Evolutionary conservation across 1,139 yeast species (phyloP).

Genomic region (Hemisphaericaspora lyxosophila): DNA sequence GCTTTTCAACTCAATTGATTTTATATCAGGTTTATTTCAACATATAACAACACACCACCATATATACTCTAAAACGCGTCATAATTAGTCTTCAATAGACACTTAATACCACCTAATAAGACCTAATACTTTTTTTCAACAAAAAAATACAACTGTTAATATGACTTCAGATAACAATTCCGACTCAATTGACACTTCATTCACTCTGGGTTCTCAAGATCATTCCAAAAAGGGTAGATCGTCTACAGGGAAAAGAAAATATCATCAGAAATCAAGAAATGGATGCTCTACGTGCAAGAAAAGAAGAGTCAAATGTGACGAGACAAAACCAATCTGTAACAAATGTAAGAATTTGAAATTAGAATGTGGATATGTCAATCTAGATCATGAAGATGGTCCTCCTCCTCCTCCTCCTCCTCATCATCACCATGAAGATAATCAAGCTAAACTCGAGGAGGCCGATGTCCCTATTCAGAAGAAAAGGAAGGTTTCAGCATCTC

Average conservation of each 20-base stretch:
- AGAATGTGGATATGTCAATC: constrained; percentile 59
- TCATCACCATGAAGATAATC: neutral
- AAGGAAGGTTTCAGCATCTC: constrained; percentile 8
- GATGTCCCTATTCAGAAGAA: constrained; percentile 7
- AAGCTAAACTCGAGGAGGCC: neutral
- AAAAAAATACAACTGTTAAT: neutral
- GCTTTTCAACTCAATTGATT: neutral
- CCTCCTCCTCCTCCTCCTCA: too few species aligned
- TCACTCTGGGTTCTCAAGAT: neutral
- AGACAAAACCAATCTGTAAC: constrained; percentile 71
- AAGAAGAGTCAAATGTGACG: constrained; percentile 92
- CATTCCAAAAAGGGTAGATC: constrained; percentile 14
- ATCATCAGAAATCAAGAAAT: constrained; percentile 80
- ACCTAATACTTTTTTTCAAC: neutral
- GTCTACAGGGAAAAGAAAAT: constrained; percentile 57
- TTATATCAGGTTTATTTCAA: too few species aligned
- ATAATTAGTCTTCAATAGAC: too few species aligned
- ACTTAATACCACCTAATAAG: neutral
- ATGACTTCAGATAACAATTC: neutral
- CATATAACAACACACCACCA: too few species aligned
- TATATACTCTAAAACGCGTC: too few species aligned
- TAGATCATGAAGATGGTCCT: too few species aligned
- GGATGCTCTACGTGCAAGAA: constrained; percentile 90
- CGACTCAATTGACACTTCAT: neutral
- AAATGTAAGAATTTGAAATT: constrained; percentile 79